Conservation (phyloP, 345 rosid genomes). For the Lenwebbia sp. region DNA sequence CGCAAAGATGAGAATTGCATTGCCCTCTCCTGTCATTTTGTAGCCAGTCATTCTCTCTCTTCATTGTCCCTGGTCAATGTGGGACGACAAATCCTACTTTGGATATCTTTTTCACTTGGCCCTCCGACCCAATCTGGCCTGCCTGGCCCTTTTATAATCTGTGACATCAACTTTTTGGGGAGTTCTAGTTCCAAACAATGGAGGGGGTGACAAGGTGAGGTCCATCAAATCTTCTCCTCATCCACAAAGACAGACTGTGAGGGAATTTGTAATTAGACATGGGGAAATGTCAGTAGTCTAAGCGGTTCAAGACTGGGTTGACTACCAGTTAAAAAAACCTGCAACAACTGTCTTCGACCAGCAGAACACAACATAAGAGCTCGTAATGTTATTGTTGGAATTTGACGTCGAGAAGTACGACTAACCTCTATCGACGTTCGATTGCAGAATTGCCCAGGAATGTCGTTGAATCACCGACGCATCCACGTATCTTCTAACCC, state of each 20-base stretch:
- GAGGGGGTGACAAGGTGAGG: neutral
- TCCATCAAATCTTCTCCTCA: neutral
- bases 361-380: neutral
- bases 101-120: neutral
- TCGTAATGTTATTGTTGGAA: neutral
- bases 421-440: too few relatives aligned
- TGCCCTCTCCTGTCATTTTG: neutral
- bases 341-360: neutral
- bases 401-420: too few relatives aligned
- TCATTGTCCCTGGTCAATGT: neutral
- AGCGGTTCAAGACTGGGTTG: neutral
- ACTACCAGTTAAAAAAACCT: neutral
- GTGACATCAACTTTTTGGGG: neutral
- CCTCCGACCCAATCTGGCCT: neutral
- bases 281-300: neutral
- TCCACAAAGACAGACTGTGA: neutral
- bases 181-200: neutral
- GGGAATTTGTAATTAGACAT: neutral
- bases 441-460: too few relatives aligned
- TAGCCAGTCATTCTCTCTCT: neutral
- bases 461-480: too few relatives aligned
- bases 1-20: fast-evolving
- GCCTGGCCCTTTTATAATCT: neutral
- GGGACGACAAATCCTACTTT: neutral
- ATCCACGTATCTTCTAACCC: too few relatives aligned